phyloP scores from a whole-genome alignment of 768 basidiomycete species.

The Russula foetens region DNA sequence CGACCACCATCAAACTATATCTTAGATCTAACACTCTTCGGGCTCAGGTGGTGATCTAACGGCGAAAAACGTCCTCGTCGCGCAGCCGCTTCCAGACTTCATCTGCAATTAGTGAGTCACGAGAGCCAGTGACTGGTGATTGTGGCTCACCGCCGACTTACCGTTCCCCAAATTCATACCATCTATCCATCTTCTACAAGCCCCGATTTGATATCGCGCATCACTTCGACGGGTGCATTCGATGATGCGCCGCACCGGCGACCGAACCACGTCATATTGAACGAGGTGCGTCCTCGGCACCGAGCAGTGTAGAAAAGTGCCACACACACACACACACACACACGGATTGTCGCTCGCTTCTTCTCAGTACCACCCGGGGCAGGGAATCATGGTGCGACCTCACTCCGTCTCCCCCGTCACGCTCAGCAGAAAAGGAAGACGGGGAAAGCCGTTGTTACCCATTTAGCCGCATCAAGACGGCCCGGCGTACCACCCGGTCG shows the following conservation, averaged over 20 bases:
- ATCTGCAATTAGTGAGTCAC: constrained; percentile 53
- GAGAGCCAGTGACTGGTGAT: no score
- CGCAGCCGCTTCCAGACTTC: constrained; percentile 63
- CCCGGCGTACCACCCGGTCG: constrained; percentile 77
- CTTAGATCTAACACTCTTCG: not conserved
- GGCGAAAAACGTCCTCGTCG: constrained; percentile 56
- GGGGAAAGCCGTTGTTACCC: not conserved
- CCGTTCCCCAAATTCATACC: not conserved
- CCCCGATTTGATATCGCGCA: constrained; percentile 67
- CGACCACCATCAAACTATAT: not conserved
- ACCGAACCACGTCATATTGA: constrained; percentile 87
- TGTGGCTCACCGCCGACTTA: not conserved
- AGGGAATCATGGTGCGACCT: constrained; percentile 80
- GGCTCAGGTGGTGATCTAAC: constrained; percentile 64
- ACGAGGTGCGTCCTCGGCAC: constrained; percentile 47
- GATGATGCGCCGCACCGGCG: constrained; percentile 49
- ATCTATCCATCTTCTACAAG: constrained; percentile 33
- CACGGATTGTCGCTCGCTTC: not conserved
- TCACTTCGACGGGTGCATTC: constrained; percentile 59
- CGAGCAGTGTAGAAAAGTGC: not conserved
- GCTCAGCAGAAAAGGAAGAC: not conserved
- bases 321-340: not conserved
- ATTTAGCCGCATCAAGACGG: constrained; percentile 87
- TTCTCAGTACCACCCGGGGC: constrained; percentile 69
- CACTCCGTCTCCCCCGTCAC: constrained; percentile 1